A percentile compares a stretch with the other conserved stretches of the same genome.
These are phyloP conservation scores for Penicillium arizonense DNA, from an alignment of 495 filamentous ascomycete genomes.

Conservation along the genomic window DNA sequence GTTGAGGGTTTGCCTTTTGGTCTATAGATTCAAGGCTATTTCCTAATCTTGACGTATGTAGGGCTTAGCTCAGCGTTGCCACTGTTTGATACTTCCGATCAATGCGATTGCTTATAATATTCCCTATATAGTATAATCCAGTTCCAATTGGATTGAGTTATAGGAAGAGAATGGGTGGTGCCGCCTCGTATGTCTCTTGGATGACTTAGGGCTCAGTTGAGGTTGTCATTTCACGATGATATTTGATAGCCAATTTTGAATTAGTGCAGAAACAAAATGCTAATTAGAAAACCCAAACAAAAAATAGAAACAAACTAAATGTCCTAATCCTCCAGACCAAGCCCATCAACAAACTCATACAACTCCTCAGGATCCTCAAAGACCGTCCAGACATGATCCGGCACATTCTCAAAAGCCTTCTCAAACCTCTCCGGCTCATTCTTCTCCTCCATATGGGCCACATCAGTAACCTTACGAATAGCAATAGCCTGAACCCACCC, in stretches of 20 bases:
- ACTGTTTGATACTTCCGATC: not conserved
- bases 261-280: no score
- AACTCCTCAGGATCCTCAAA: slow-evolving; percentile 75
- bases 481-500: slow-evolving; percentile 77
- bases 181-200: not conserved
- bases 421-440: slow-evolving; percentile 75
- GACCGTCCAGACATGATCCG: slow-evolving; percentile 69
- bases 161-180: no score
- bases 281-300: not conserved
- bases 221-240: not conserved
- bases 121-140: no score
- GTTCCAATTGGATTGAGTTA: not conserved
- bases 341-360: slow-evolving; percentile 42
- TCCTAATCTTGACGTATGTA: slow-evolving; percentile 23
- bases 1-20: not conserved
- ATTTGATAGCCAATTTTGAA: no score
- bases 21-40: slow-evolving; percentile 7
- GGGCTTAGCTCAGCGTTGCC: slow-evolving; percentile 10
- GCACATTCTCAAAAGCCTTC: slow-evolving; percentile 75
- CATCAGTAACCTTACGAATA: slow-evolving; percentile 79
- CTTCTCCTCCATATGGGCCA: slow-evolving; percentile 69
- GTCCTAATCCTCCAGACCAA: slow-evolving; percentile 32
- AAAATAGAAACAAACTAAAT: slow-evolving; percentile 2
- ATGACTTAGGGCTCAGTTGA: not conserved
- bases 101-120: not conserved